phyloP scores from a whole-genome alignment of 495 filamentous ascomycete genomes.

The Neurospora sp. region DNA sequence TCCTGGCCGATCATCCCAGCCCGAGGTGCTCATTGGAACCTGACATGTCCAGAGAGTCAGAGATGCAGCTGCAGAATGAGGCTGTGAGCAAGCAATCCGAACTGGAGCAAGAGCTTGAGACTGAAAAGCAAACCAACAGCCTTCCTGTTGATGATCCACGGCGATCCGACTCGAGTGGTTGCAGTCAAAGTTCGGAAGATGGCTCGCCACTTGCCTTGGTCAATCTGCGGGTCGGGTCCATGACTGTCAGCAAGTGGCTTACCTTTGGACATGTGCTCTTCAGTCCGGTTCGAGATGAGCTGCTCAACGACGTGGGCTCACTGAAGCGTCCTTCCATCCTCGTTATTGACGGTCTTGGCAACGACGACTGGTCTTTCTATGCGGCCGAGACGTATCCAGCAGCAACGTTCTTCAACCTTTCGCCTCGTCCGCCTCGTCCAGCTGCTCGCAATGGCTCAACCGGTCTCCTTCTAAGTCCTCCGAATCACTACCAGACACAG shows the following conservation, averaged over 20 bases:
- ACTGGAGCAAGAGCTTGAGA: constrained; percentile 22
- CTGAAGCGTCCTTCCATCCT: constrained; percentile 56
- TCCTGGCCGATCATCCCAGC: constrained; percentile 25
- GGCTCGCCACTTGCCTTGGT: constrained; percentile 59
- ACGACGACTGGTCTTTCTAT: constrained; percentile 97
- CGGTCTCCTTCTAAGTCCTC: constrained; percentile 48
- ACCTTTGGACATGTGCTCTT: constrained; percentile 93
- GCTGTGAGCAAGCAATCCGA: constrained; percentile 22
- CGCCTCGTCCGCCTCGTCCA: constrained; percentile 37
- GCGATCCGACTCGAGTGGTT: constrained; percentile 35
- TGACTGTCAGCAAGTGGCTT: constrained; percentile 67
- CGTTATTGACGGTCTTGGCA: constrained; percentile 76
- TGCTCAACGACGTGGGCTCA: constrained; percentile 39
- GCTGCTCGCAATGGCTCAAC: constrained; percentile 23
- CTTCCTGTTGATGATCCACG: constrained; percentile 29
- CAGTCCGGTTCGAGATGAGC: constrained; percentile 76
- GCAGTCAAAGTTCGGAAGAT: constrained; percentile 36
- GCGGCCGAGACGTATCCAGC: constrained; percentile 83
- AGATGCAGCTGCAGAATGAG: not conserved
- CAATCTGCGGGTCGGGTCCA: constrained; percentile 69
- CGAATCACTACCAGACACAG: constrained; percentile 79
- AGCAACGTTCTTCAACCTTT: constrained; percentile 78
- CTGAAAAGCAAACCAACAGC: constrained; percentile 18
- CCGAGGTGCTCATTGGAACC: constrained; percentile 27
- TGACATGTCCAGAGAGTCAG: not conserved